These are phyloP conservation scores for Hypoxylon sp. DNA, from an alignment of 2,329 filamentous ascomycete genomes.

Conservation along the genomic window DNA sequence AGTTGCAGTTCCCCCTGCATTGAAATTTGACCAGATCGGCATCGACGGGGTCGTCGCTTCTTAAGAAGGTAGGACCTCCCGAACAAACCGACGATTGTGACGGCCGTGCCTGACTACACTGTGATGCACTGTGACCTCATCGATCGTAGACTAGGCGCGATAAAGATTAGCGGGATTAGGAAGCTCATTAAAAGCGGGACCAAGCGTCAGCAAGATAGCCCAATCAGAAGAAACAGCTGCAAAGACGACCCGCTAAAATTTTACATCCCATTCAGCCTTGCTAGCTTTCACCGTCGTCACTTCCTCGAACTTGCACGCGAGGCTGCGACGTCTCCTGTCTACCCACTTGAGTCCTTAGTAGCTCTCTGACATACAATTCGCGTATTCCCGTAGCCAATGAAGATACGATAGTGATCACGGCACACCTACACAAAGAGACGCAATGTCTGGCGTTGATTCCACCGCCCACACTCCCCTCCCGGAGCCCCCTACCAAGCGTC, in stretches of 20 bases:
- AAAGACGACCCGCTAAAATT: constrained; percentile 32
- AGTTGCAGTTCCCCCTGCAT: constrained; percentile 37
- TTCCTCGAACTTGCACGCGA: constrained; percentile 27
- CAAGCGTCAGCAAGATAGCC: not conserved
- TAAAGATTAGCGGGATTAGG: constrained; percentile 28
- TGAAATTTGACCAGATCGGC: constrained; percentile 33
- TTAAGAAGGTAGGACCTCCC: constrained; percentile 27
- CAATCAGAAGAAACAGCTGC: constrained; percentile 23
- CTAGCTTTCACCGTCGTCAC: constrained; percentile 17
- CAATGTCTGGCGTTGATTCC: constrained; percentile 53
- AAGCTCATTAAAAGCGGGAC: constrained; percentile 4
- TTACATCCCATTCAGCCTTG: constrained; percentile 35
- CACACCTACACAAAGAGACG: constrained; percentile 11
- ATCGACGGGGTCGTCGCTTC: constrained; percentile 14
- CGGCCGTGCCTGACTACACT: constrained; percentile 5
- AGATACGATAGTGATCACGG: constrained; percentile 11
- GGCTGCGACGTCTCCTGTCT: constrained; percentile 35
- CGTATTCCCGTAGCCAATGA: not conserved
- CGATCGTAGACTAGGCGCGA: constrained; percentile 20
- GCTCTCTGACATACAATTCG: not conserved
- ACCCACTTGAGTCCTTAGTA: not conserved
- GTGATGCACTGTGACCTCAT: constrained; percentile 15
- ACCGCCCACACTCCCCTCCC: constrained; percentile 43
- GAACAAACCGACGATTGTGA: constrained; percentile 15
- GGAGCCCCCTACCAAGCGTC: constrained; percentile 60